Evolutionary conservation across 495 filamentous ascomycete genomes (phyloP), one percentile per base, ranked within the genome.

Genomic region (Penicillium lividum): DNA sequence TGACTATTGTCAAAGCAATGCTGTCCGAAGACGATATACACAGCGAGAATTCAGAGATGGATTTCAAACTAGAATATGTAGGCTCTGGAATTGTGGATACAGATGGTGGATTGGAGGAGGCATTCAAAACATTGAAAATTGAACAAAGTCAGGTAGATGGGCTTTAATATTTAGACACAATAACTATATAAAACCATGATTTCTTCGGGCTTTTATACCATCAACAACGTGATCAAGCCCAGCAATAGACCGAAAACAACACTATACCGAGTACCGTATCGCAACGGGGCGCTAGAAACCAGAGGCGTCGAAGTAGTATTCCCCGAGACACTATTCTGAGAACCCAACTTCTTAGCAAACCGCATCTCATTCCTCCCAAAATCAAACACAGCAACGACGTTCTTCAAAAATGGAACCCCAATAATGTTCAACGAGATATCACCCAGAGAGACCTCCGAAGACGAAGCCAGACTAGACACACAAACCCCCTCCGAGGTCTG

Each of bases 391-490:
- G 77, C 73, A 64, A 91, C 89, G 18, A 91, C 88, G 62, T 89
- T 90, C 74, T 90, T 93, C 53, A 92, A 69, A 59, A 91, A 93
- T 4, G 85, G 74, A 52, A 88, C 88, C 7, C 89, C 89, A 2
- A 91, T 61, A 42, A 89, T 83, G 56, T 78, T 80, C 15, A 81
- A 66, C 27, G 72, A 72, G 0, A 67, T 56, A 0, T 72, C 79
- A 3, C 16, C 72, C 31, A 58, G 11, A 4, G 55, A 46, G 6
- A 60, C 60, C 9, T 36, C 36, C 73, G 56, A 63, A 59, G 33
- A 25, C 66, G 73, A 57, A 71, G 73, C 62, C 73, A 82, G 5
- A 68, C 49, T 53, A 3, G 61, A 51, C 58, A 73, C 10, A 71
- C 75, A 61, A 67, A 33, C 58, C 40, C 77, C 75, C 5, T 74